phyloP scores from a whole-genome alignment of 495 filamentous ascomycete species.

The Penicillium odoratum region DNA sequence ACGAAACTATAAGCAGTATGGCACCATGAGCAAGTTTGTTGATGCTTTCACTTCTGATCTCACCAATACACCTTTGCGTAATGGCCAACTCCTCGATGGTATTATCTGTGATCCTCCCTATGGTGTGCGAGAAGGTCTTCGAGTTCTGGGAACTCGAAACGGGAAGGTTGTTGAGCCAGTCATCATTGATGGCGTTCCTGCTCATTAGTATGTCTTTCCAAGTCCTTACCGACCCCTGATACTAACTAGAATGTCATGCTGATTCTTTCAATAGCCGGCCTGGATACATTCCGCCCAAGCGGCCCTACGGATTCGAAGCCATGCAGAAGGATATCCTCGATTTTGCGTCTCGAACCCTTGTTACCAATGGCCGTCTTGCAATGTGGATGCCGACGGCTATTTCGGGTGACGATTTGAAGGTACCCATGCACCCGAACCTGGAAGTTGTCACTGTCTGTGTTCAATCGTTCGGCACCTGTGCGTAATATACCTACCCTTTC shows the following conservation, averaged over 20 bases:
- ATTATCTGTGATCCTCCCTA: conserved; percentile 98
- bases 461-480: conserved; percentile 87
- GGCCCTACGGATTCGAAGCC: conserved; percentile 84
- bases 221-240: neutral
- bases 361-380: conserved; percentile 76
- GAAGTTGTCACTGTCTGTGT: conserved; percentile 76
- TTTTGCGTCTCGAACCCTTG: conserved; percentile 75
- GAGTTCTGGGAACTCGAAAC: conserved; percentile 77
- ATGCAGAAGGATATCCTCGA: conserved; percentile 87
- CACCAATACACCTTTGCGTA: conserved; percentile 79
- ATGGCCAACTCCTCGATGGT: conserved; percentile 66
- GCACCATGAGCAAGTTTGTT: conserved; percentile 58
- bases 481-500: conserved; percentile 17
- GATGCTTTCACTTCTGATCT: conserved; percentile 84
- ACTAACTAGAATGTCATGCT: neutral
- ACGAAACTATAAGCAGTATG: conserved; percentile 87
- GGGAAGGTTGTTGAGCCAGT: conserved; percentile 60
- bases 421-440: conserved; percentile 76
- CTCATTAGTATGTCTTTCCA: conserved; percentile 60
- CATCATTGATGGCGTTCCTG: conserved; percentile 66
- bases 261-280: conserved; percentile 50
- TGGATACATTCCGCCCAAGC: conserved; percentile 85
- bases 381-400: conserved; percentile 99
- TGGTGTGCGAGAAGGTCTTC: conserved; percentile 90
- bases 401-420: conserved; percentile 68